Conservation (phyloP, 2,329 filamentous ascomycete species). For the Metarhizium robertsii region DNA sequence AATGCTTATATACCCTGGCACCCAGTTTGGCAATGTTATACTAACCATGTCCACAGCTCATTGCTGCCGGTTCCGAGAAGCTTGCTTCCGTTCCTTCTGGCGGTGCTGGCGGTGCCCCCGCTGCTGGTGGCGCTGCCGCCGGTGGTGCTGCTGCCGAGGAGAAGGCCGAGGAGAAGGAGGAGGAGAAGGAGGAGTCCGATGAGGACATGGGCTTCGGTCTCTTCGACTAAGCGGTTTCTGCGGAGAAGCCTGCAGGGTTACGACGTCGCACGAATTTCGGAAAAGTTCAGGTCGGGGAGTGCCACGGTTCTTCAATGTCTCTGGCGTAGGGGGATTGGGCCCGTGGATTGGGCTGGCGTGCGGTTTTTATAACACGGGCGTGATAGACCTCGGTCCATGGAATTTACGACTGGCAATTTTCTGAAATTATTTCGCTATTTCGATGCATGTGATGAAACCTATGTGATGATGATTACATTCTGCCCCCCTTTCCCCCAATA, state of each 20-base stretch:
- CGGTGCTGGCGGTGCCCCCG: constrained; percentile 65
- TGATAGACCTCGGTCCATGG: constrained; percentile 19
- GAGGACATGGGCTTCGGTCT: constrained; percentile 72
- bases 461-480: neutral
- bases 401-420: constrained; percentile 20
- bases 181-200: constrained; percentile 75
- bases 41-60: constrained; percentile 53
- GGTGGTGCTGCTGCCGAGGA: constrained; percentile 54
- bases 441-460: neutral
- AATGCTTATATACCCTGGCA: neutral
- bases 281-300: constrained; percentile 22
- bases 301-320: constrained; percentile 21
- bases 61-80: constrained; percentile 81
- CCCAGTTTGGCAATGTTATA: neutral
- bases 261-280: constrained; percentile 23
- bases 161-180: constrained; percentile 54
- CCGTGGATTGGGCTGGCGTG: constrained; percentile 19
- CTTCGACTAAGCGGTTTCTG: constrained; percentile 52
- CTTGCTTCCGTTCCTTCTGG: constrained; percentile 96
- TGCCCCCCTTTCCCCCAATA: neutral
- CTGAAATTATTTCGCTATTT: constrained; percentile 2
- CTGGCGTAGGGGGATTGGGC: constrained; percentile 20
- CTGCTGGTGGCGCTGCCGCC: constrained; percentile 57
- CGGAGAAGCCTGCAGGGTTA: constrained; percentile 17
- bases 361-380: constrained; percentile 15